Evolutionary conservation across 208 protist species (phyloP), one percentile per base, ranked within the genome.

Genomic region (Acanthamoeba divionensis): DNA sequence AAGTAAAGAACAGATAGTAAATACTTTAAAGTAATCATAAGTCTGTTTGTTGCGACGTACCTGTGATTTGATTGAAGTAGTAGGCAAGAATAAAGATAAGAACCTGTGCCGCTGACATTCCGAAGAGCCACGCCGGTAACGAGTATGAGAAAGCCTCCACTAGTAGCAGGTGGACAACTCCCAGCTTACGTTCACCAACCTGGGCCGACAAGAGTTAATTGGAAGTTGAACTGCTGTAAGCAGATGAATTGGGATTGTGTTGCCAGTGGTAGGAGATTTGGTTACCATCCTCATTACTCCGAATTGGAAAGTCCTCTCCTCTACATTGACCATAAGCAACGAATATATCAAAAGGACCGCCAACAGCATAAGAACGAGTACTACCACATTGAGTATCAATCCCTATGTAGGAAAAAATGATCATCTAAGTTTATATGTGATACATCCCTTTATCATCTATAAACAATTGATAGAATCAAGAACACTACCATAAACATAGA

Each of bases 311-410:
- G 95, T 96, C 57, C 96, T 92, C 26, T 94, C 97, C 41, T 99
- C 97, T 7, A 98, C 91, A 50, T 93, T 94, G 15, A 98, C 94
- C 69, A 97, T 97, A 29, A 99, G 94, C 10, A 98, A 91, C 4
- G 96, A 97, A 93, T 98, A 97, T 79, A 98, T 98, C 21, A 98
- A 95, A 48, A 98, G 26, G 18, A 96, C 92, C 57, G 95, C 97
- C 9, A 99, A 77, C 41, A 95, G 90, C 5, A 91, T 77, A 24
- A 99, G 90, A 44, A 97, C 95, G 7, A 95, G 45, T 5, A 98
- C 90, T 47, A 98, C 95, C 2, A 98, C 82, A 63, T 93, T 96
- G 26, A 98, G 91, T 90, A 98, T 95, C 6, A 98, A 93, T 8
- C 96, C 95, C 0, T n/a, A n/a, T n/a, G n/a, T n/a, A 98, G 57